Evolutionary conservation across 164 flowering plant species (phyloP), one percentile per base, ranked within the genome.

Genomic region (Tinospora cordifolia): DNA sequence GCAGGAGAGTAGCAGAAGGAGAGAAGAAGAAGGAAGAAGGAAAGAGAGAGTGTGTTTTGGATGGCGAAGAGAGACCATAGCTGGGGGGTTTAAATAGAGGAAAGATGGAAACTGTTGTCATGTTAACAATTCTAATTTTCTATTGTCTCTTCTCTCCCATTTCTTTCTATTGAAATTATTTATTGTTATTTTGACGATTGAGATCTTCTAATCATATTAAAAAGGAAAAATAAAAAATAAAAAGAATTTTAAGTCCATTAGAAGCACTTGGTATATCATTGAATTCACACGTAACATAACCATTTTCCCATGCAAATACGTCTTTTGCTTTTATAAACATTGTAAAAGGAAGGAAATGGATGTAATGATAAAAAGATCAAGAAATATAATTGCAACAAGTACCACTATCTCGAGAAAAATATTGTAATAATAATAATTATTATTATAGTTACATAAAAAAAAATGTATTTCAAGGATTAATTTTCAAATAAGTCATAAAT

Each of bases 41-140:
- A 66, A 27, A 12, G 51, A 25, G 3, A 66, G 68, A 66, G 68
- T 21, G 7, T 12, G n/a, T 19, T 12, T 22, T 66, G 15, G 57
- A 22, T 25, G 19, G 49, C 27, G 36, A 67, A 49, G 12, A 67
- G 3, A 22, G 72, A 72, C 65, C 69, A 30, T 69, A 10, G 63
- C 75, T 65, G 73, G 74, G 73, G 74, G 71, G 81, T 80, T 80
- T 86, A 82, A 66, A 87, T 86, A 88, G 78, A 66, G 51, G 68
- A 21, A 66, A 49, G n/a, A 67, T 44, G 21, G 71, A 38, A 76
- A 71, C 66, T 19, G 8, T 54, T 54, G 60, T 54, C 6, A 3
- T 54, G 6, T n/a, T 54, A 19, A 22, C 60, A 54, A 54, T 54
- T 54, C 60, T n/a, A 21, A 54, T 54, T 54, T 17, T 54, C 8